Evolutionary conservation across 106 monocot genomes (phyloP), one percentile per base, ranked within the genome.

Genomic region (Iris macrosiphon): DNA sequence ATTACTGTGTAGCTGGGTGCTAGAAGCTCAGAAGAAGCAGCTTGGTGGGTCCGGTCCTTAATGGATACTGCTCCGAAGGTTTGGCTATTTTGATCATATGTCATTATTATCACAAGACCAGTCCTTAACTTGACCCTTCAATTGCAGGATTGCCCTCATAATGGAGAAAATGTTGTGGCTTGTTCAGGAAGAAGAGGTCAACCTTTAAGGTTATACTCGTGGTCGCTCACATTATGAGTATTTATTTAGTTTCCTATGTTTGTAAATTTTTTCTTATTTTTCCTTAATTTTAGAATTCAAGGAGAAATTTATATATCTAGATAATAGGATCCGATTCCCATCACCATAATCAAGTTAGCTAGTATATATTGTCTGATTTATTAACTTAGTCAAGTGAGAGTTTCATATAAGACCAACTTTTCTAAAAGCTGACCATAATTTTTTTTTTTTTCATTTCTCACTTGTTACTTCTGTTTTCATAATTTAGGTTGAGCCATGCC

Each of bases 21-120:
- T 60, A 76, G 66, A 66, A 96, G 95, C 71, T 96, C 95, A 48
- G 95, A 96, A 66, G 95, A 89, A 52, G 64, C 74, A 33, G 57
- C 77, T 53, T 70, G 53, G 58, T 96, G 95, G 85, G 83, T 77
- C 25, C 62, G 55, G 20, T 85, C 56, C 7, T 64, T 86, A 26
- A 77, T 67, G 79, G 89, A 85, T 52, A 63, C 82, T 32, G 52
- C 74, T 29, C 55, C 66, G 26, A 69, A 74, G 67, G 84, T 86
- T 73, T 21, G 47, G 35, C 28, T 30, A 3, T 6, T 29, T 57
- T n/a, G 2, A 34, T 37, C 31, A 49, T 37, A 31, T 49, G 4
- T 1, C 34, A 20, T 30, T 4, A 8, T 31, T 55, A 3, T 1
- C 0, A 1, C 15, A 11, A 52, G 30, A 31, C 41, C 17, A 4